Conservation (phyloP, 2,329 filamentous ascomycete species). For the Fusarium gaditjirri region DNA sequence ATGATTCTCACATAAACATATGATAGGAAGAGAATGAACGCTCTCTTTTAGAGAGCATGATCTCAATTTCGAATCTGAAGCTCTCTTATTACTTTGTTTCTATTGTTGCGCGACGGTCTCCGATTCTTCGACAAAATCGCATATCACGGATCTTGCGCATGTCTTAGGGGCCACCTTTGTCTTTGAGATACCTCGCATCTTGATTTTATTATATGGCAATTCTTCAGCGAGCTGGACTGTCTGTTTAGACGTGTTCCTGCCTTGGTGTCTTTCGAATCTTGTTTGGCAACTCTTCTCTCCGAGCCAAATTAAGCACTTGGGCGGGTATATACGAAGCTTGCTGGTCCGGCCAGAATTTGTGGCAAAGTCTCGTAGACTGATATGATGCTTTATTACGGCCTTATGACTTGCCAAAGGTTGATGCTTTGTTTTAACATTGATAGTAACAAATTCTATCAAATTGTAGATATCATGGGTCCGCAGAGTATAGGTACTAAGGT, state of each 20-base stretch:
- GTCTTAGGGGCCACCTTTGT: background rate
- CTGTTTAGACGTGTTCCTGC: background rate
- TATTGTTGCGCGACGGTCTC: background rate
- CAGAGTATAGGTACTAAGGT: background rate
- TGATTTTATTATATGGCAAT: background rate
- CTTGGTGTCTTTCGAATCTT: background rate
- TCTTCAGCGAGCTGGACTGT: background rate
- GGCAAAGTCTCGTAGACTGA: background rate
- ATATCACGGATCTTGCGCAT: background rate
- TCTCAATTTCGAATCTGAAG: constrained; percentile 73
- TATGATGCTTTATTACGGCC: background rate
- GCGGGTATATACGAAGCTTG: background rate
- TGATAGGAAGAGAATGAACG: constrained; percentile 78
- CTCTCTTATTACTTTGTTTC: constrained; percentile 40
- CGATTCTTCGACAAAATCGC: background rate
- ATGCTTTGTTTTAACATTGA: background rate
- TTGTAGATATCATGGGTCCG: background rate
- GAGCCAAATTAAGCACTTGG: background rate
- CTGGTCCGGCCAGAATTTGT: background rate
- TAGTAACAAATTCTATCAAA: background rate
- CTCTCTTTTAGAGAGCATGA: constrained; percentile 65
- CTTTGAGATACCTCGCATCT: background rate
- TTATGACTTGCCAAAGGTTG: background rate
- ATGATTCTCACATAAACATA: constrained; percentile 68
- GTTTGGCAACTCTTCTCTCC: background rate